These are phyloP conservation scores for Blastobotrys parvus DNA, from an alignment of 805 yeast genomes.

Conservation along the genomic window DNA sequence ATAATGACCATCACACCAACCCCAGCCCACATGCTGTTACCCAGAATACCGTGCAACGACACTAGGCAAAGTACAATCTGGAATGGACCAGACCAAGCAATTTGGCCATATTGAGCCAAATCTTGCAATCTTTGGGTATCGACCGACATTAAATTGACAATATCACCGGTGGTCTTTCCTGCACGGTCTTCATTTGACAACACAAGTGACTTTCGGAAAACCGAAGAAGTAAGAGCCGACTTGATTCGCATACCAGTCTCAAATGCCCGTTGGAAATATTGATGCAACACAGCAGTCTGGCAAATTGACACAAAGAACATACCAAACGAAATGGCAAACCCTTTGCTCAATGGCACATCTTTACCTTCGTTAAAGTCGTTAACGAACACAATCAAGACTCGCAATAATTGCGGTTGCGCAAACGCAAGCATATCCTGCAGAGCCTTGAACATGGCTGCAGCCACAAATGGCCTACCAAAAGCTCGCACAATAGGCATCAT, in stretches of 20 bases:
- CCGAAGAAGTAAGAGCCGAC: conserved; percentile 56
- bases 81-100: conserved; percentile 90
- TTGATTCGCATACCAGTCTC: conserved; percentile 58
- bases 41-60: conserved; percentile 66
- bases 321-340: conserved; percentile 51
- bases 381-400: conserved; percentile 54
- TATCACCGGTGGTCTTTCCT: conserved; percentile 67
- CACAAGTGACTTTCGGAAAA: conserved; percentile 56
- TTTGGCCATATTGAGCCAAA: conserved; percentile 65
- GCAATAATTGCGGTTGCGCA: conserved; percentile 77
- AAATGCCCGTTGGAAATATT: conserved; percentile 44
- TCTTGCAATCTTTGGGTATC: conserved; percentile 63
- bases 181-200: conserved; percentile 47
- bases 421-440: conserved; percentile 74
- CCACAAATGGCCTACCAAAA: conserved; percentile 61
- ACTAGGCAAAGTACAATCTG: conserved; percentile 72
- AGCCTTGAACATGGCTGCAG: conserved; percentile 67
- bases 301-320: conserved; percentile 56
- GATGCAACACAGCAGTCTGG: conserved; percentile 58
- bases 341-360: conserved; percentile 40
- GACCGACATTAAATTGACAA: conserved; percentile 66
- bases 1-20: conserved; percentile 59
- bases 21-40: conserved; percentile 89
- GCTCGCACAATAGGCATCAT: conserved; percentile 54
- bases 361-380: conserved; percentile 33